Evolutionary conservation across 176 grass and related monocot species (phyloP).

Genomic region (Neostapfia colusana): DNA sequence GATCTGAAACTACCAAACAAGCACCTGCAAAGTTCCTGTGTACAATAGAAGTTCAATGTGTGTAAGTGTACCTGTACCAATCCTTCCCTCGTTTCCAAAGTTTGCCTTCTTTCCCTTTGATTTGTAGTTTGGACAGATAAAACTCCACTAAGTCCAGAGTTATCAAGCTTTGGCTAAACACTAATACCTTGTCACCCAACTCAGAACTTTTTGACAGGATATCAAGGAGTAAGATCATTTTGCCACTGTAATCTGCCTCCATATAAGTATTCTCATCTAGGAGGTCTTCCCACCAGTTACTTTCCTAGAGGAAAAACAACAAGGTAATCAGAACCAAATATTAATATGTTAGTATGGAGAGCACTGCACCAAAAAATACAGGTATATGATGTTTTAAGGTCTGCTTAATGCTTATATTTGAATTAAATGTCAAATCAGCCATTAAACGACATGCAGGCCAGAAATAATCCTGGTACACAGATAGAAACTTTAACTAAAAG

Average conservation of each 20-base stretch:
- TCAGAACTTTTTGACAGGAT: conserved; percentile 75
- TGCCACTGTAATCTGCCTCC: conserved; percentile 84
- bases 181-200: conserved; percentile 79
- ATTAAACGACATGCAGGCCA: conserved; percentile 10
- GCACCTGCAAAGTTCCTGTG: conserved; percentile 14
- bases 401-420: neutral
- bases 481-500: conserved; percentile 14
- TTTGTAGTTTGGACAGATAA: conserved; percentile 77
- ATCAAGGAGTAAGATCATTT: conserved; percentile 96
- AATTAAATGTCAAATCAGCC: neutral
- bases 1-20: neutral
- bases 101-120: conserved; percentile 74
- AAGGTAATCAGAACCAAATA: conserved; percentile 16
- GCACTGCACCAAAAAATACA: neutral
- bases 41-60: conserved; percentile 26
- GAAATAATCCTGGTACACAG: conserved; percentile 17
- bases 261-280: conserved; percentile 65
- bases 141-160: conserved; percentile 92
- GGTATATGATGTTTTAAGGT: neutral
- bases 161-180: conserved; percentile 92
- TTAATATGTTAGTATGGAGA: neutral
- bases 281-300: conserved; percentile 88
- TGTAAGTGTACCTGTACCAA: conserved; percentile 85
- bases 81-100: conserved; percentile 94
- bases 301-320: conserved; percentile 46